phyloP scores from a whole-genome alignment of 345 rosid species.

The Turritis glabra region DNA sequence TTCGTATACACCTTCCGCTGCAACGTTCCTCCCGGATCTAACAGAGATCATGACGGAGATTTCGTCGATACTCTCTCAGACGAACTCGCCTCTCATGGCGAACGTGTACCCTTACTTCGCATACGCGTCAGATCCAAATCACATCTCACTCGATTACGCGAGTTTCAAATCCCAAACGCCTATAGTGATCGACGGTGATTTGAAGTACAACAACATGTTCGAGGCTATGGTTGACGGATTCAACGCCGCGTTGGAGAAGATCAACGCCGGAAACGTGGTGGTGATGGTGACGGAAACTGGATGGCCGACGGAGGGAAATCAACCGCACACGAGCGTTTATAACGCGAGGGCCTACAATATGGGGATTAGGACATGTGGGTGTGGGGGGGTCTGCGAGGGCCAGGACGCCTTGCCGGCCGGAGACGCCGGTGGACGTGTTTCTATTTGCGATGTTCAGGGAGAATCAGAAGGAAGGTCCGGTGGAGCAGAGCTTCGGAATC shows the following conservation, averaged over 20 bases:
- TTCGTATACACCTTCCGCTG: constrained; percentile 44
- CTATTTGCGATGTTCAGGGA: constrained; percentile 38
- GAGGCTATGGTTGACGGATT: constrained; percentile 44
- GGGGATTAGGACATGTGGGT: neutral
- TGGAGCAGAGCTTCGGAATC: constrained; percentile 37
- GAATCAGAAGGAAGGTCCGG: constrained; percentile 26
- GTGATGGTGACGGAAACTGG: constrained; percentile 29
- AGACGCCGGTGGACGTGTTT: neutral
- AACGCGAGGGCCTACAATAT: constrained; percentile 22
- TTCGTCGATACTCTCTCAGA: constrained; percentile 4
- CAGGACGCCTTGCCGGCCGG: constrained; percentile 42
- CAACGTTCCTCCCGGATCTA: constrained; percentile 25
- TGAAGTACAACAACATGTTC: constrained; percentile 39
- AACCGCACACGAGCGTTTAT: constrained; percentile 16
- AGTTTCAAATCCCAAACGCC: constrained; percentile 18
- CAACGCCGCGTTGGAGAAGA: constrained; percentile 33
- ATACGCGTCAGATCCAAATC: constrained; percentile 31
- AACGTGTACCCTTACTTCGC: constrained; percentile 53
- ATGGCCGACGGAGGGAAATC: constrained; percentile 25
- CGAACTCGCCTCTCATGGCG: constrained; percentile 39
- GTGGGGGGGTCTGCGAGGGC: neutral
- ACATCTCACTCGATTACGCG: constrained; percentile 40
- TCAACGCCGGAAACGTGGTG: constrained; percentile 16
- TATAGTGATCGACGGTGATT: constrained; percentile 28
- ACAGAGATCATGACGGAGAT: constrained; percentile 23